These are phyloP conservation scores for Elsinoe australis DNA, from an alignment of 2,329 filamentous ascomycete genomes.

Conservation along the genomic window DNA sequence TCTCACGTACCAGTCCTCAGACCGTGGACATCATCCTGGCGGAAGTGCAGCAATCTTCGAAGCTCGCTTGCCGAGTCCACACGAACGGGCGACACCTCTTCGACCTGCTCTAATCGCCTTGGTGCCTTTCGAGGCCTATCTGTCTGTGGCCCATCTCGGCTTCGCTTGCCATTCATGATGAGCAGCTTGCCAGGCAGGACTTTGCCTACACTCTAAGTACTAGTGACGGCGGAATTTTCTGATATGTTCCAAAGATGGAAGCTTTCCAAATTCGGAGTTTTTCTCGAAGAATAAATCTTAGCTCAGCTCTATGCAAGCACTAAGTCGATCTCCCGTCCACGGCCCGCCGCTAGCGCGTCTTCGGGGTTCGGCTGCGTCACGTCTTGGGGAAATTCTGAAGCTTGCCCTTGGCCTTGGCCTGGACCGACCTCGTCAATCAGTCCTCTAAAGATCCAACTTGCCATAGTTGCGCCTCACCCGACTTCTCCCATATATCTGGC, in stretches of 20 bases:
- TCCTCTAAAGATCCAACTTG: no score
- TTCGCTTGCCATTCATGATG: constrained; percentile 7
- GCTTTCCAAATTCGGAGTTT: constrained; percentile 6
- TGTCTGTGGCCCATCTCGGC: constrained; percentile 17
- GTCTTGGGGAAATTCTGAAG: constrained; percentile 14
- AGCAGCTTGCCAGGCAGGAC: background rate
- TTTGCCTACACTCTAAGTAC: no score
- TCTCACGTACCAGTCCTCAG: constrained; percentile 53
- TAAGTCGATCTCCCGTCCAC: background rate
- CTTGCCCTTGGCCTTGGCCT: background rate
- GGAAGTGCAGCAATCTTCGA: constrained; percentile 59
- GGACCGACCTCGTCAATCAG: background rate
- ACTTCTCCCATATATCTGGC: no score
- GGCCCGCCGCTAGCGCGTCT: background rate
- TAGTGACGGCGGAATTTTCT: no score
- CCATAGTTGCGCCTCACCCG: no score
- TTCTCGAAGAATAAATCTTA: background rate
- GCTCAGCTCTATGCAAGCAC: constrained; percentile 14
- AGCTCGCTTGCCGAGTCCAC: constrained; percentile 59
- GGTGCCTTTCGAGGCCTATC: constrained; percentile 28
- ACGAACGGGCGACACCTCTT: constrained; percentile 46
- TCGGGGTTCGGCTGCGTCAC: constrained; percentile 2
- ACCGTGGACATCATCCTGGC: constrained; percentile 57
- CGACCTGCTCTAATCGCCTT: constrained; percentile 23
- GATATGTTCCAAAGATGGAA: background rate